Base-by-base conservation (phyloP, 2,329 filamentous ascomycete genomes). In the Talaromyces amestolkiae region DNA sequence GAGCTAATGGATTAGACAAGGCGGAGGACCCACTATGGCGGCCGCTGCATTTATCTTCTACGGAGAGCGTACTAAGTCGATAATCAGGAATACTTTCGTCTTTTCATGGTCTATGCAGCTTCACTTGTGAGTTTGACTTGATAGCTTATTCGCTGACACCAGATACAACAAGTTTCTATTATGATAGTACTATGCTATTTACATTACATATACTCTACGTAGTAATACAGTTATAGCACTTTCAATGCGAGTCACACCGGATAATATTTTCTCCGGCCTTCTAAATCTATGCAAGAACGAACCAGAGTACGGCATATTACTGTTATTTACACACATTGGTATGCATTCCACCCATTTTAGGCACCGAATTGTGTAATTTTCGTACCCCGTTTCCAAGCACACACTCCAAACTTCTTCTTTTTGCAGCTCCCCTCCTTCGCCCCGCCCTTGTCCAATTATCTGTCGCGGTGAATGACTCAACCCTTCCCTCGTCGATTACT, bases 381-480 rank as follows among this genome's bases (percentile, higher is more conserved):
- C 31, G 60, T 66, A 59, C 64, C 41, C 59, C 58, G 41, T 61
- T 62, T 60, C 63, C 45, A 41, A 19, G 19, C 45, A 33, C 22
- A 59, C 56, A 43, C 39, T 59, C 24, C 5, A 41, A 59, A 41
- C 35, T 39, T 43, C 39, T 41, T 59, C 37, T 31, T 45, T 59
- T 45, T 19, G 37, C 33, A 37, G 27, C 58, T 49, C 33, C 53
- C 37, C 62, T 45, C 58, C 58, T 49, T 60, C 56, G 54, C 59
- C 64, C 47, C 56, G 27, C 35, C 64, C 59, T 53, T 58, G 19
- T 37, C 13, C 53, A 43, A 49, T 45, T 45, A 53, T 41, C 54
- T 31, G 47, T 61, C 67, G 68, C 64, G 66, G 72, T 76, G 75
- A 73, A 79, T 79, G 77, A 79, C 72, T 78, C 77, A 75, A 74